Base-by-base conservation (phyloP, 768 basidiomycete species). In the Pisolithus sp. region DNA sequence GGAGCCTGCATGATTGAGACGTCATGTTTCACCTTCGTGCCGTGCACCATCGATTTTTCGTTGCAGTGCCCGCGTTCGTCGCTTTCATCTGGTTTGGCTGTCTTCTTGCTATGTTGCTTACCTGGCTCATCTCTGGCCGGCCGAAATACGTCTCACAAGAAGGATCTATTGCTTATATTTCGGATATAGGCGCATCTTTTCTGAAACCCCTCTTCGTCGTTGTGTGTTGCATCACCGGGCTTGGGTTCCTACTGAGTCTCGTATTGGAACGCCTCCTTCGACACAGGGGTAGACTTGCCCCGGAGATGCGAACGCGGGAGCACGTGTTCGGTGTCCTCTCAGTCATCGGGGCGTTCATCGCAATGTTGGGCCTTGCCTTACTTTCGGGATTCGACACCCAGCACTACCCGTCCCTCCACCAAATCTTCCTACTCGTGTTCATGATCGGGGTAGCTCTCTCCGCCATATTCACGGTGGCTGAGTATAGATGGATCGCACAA, bases 131-230 rank as follows among this genome's bases (percentile, higher is more conserved):
- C 8, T 71, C 74, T n/a, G 85, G 85, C 18, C 71, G 77, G 28
- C 75, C 73, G 21, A 68, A 68, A 50, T 72, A 75, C 57, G 72
- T 73, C 15, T 76, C 82, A 13, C 73, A 77, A 63, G 74, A 81
- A 36, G 76, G 76, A 20, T 65, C 66, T 1, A 79, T 88, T 48
- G 79, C 81, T n/a, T 88, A 85, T 65, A 88, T 90, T 45, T 87
- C 85, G 39, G 86, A 90, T 59, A 68, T 89, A 34, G 87, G 83
- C n/a, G 87, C 89, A 18, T 76, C 76, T 56, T 72, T 76, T 48
- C 70, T 90, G 41, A 89, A 90, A 62, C 88, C 89, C 3, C 74
- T 90, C 36, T 91, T 91, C 59, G 71, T 90, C 46, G 71, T 75
- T 15, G 82, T 82, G 7, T 83, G 81, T 57, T 69, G 72, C 37